Evolutionary conservation across 352 stramenopile genomes (phyloP).

Genomic region (Phytophthora litchii): DNA sequence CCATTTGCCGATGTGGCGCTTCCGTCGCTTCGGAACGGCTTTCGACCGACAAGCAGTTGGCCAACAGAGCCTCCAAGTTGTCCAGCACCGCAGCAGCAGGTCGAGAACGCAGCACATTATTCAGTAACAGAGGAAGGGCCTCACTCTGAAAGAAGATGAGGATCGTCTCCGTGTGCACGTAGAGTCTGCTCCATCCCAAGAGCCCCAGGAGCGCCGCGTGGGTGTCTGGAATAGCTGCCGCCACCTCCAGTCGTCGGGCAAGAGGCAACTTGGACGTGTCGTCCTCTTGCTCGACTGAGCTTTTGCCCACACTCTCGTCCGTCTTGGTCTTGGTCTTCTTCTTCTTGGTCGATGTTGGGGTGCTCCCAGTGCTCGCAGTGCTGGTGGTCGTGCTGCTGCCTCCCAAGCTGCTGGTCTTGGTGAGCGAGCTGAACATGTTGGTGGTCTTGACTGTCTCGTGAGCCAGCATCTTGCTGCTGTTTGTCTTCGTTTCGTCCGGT

Average conservation of each 20-base stretch:
- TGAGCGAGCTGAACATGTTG: constrained; percentile 49
- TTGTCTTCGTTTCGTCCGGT: constrained; percentile 9
- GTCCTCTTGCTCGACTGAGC: constrained; percentile 5
- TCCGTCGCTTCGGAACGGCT: constrained; percentile 28
- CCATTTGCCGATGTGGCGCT: constrained; percentile 45
- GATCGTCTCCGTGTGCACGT: constrained; percentile 67
- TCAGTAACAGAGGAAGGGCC: constrained; percentile 63
- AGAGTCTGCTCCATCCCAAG: constrained; percentile 73
- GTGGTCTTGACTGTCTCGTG: constrained; percentile 41
- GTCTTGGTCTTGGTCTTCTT: constrained; percentile 29
- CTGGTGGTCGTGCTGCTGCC: constrained; percentile 28
- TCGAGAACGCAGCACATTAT: constrained; percentile 60
- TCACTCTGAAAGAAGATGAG: constrained; percentile 73
- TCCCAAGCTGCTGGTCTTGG: constrained; percentile 29
- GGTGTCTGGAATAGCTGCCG: constrained; percentile 65
- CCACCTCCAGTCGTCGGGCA: constrained; percentile 62
- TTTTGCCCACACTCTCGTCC: constrained; percentile 8
- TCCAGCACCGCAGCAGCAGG: constrained; percentile 48
- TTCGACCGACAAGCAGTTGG: constrained; percentile 66
- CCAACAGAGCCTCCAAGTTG: constrained; percentile 58
- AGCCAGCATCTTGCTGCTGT: constrained; percentile 30
- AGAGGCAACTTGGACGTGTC: constrained; percentile 61
- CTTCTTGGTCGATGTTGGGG: constrained; percentile 28
- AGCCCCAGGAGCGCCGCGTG: constrained; percentile 78
- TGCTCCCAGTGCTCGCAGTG: constrained; percentile 22